A percentile compares a stretch with the other conserved stretches of the same genome.
Evolutionary conservation across 2,329 filamentous ascomycete genomes (phyloP).

Genomic region (Cercospora sp.): DNA sequence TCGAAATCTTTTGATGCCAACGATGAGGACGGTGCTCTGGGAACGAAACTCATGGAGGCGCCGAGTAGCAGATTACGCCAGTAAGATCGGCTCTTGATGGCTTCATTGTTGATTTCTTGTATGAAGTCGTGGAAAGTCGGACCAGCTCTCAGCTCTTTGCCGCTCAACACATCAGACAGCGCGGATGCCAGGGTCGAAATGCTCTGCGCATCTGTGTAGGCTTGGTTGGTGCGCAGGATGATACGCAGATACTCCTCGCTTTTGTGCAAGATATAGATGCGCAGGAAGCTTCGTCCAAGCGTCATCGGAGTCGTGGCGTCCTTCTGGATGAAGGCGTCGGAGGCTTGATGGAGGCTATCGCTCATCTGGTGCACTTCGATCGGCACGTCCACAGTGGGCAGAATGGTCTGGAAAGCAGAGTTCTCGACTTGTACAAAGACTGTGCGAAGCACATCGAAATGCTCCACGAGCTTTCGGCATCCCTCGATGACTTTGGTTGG

Average conservation of each 20-base stretch:
- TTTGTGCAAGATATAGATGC: conserved; percentile 13
- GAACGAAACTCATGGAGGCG: conserved; percentile 6
- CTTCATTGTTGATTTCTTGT: background rate
- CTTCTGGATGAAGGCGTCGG: conserved; percentile 3
- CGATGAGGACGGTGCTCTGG: background rate
- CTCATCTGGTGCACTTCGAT: conserved; percentile 12
- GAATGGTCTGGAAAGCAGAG: background rate
- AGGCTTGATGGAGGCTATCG: background rate
- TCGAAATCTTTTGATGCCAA: background rate
- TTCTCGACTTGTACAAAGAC: conserved; percentile 13
- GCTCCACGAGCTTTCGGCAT: conserved; percentile 14
- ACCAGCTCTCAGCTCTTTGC: background rate
- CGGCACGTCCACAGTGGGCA: conserved; percentile 8
- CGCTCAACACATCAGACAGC: conserved; percentile 6
- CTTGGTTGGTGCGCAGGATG: conserved; percentile 9
- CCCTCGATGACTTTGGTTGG: background rate
- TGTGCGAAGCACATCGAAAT: conserved; percentile 18
- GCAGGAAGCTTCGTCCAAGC: background rate
- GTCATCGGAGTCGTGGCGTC: background rate
- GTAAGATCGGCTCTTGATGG: conserved; percentile 2
- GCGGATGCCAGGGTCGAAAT: conserved; percentile 1
- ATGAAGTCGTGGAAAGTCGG: background rate
- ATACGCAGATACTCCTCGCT: background rate
- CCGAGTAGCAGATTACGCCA: conserved; percentile 14
- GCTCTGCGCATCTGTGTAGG: conserved; percentile 9